Base-by-base conservation (phyloP, 2,329 filamentous ascomycete species). In the Dactylella cylindrospora region DNA sequence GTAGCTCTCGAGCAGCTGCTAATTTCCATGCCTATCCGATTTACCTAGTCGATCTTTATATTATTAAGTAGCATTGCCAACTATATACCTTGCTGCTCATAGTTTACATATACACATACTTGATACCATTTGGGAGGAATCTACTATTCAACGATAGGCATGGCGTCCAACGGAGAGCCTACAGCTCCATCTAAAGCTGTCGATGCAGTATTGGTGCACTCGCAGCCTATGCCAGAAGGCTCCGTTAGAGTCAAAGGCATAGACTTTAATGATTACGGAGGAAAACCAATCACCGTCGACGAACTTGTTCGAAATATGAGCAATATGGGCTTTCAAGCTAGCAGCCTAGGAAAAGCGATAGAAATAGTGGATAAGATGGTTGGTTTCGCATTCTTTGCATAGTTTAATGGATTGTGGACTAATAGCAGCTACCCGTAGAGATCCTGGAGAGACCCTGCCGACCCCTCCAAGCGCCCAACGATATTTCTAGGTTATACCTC, bases 401-500 rank as follows among this genome's bases (percentile, higher is more conserved):
- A 8, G 13, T 31, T 31, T 20, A 15, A 2, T 36, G 3, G 13
- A 32, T 44, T 17, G 9, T 12, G 10, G 5, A 32, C 13, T 15
- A 5, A 25, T 44, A 33, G 46, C 29, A 35, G 25, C 19, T 8
- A 5, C 23, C 13, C 13, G 3, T 26, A 85, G 88, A 81, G 89
- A 71, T 80, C 81, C 54, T 97, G 88, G 85, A 79, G 79, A 64
- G 86, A 95, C 71, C 82, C 88, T 0, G 86, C 90, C 70, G 59
- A 64, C 50, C 87, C 87, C 1, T 82, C 82, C 10, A 83, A 86
- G 20, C 81, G 81, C 69, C 93, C 93, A 13, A 97, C 93, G 61
- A 91, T 98, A 68, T 97, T 98, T 74, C 82, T 98, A 6, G 93
- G 93, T 54, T 98, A 96, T 76, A 98, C 93, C 7, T 95, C 89